Base-by-base conservation (phyloP, 2,329 filamentous ascomycete species). In the Alternaria arborescens region DNA sequence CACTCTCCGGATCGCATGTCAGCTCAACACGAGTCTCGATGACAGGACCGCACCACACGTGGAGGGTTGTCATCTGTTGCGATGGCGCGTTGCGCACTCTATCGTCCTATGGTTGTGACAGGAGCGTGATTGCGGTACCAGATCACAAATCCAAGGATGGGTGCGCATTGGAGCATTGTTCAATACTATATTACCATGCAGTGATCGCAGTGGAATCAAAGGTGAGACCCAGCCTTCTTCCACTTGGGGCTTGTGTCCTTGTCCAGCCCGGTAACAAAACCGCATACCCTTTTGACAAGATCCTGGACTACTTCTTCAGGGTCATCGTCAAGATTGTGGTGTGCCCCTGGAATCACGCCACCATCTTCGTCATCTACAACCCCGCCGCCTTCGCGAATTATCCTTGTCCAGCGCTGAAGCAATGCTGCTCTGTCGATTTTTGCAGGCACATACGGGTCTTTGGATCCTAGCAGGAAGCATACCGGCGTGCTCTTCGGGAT, bases 391-490 rank as follows among this genome's bases (percentile, higher is more conserved):
- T 71, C 74, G 53, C 78, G 78, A 6, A 83, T 78, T 56, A 82
- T 71, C 20, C 67, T 69, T 22, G 80, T 79, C 86, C 90, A 94
- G 53, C 80, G 83, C 57, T 82, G 77, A 55, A 92, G 78, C 61
- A 91, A 76, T 3, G 72, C 82, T 28, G 79, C 78, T 70, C 88
- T 88, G 71, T 92, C 85, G 16, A 92, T 79, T 1, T 68, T 74
- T 1, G 70, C 59, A 0, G 90, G 87, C 2, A 92, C 84, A 71
- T 83, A 87, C 75, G 91, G 88, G 74, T 94, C 91, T 43, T 83
- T 78, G 6, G 82, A 89, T 1, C 89, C 89, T 60, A 88, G 87
- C 32, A 93, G 73, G 18, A 91, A 86, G 65, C 91, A 79, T 1
- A 92, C 77, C 1, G 87, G 86, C n/a, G 78, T 79, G 12, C 57